Evolutionary conservation across 2,329 filamentous ascomycete species (phyloP).

Genomic region (Aspergillus sp.): DNA sequence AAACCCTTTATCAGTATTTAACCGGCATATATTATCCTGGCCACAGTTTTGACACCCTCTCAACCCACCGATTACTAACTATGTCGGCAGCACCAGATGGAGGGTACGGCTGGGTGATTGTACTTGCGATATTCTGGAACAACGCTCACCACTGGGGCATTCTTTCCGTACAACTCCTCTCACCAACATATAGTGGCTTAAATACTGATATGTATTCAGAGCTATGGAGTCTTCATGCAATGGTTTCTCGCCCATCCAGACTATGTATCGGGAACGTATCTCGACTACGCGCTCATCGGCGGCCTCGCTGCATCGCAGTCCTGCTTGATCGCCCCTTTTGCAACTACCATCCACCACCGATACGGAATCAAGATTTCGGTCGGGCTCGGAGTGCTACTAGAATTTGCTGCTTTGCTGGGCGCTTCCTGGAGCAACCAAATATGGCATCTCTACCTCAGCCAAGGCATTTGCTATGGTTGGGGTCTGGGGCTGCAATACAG

Average conservation of each 20-base stretch:
- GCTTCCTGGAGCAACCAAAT: neutral
- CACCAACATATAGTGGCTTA: too few relatives aligned
- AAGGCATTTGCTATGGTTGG: neutral
- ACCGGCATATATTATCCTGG: too few relatives aligned
- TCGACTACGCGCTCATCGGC: neutral
- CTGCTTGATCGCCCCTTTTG: neutral
- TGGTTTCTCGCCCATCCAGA: neutral
- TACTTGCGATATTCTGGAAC: too few relatives aligned
- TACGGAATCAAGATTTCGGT: neutral
- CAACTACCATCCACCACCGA: neutral
- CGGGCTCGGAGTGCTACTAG: neutral
- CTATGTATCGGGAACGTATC: neutral
- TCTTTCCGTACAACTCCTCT: too few relatives aligned
- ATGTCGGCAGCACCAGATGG: too few relatives aligned
- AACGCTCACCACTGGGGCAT: too few relatives aligned
- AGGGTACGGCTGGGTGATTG: too few relatives aligned
- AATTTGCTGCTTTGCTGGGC: neutral
- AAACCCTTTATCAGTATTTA: too few relatives aligned
- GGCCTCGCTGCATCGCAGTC: neutral
- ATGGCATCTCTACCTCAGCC: neutral
- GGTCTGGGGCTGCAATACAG: neutral
- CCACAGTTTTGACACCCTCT: too few relatives aligned
- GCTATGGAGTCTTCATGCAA: neutral
- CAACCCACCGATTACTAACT: too few relatives aligned
- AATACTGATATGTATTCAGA: neutral